A percentile compares a stretch with the other conserved stretches of the same genome.
Conservation (phyloP, 2,329 filamentous ascomycete species). For the Xylariaceae sp. region DNA sequence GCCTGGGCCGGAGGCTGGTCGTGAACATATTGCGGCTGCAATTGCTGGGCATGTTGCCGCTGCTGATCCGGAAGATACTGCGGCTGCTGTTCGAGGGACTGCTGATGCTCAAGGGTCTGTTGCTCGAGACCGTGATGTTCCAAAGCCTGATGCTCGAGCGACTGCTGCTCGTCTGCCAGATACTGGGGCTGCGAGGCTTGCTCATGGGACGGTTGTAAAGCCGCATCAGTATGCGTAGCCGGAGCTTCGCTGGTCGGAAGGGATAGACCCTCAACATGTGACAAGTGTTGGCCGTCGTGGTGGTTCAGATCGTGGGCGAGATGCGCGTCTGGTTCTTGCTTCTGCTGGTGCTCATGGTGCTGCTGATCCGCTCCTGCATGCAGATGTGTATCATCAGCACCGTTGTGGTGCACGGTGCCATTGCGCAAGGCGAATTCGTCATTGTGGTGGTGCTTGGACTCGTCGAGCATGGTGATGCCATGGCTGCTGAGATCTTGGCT, state of each 20-base stretch:
- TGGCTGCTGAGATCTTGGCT: conserved; percentile 48
- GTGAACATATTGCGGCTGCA: conserved; percentile 8
- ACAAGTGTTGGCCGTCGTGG: conserved; percentile 12
- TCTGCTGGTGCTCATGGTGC: background rate
- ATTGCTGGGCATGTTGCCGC: conserved; percentile 11
- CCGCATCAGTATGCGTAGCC: conserved; percentile 5
- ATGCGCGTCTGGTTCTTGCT: conserved; percentile 1
- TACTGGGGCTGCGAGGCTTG: conserved; percentile 1
- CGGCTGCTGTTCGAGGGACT: background rate
- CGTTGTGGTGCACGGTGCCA: conserved; percentile 42
- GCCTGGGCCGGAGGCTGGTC: conserved; percentile 18
- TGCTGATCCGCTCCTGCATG: background rate
- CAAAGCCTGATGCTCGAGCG: conserved; percentile 18
- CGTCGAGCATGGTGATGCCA: conserved; percentile 41
- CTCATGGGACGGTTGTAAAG: conserved; percentile 1
- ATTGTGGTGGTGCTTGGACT: conserved; percentile 27
- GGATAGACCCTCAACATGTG: conserved; percentile 7
- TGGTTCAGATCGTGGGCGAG: conserved; percentile 6
- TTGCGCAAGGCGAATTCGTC: conserved; percentile 38
- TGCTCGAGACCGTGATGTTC: conserved; percentile 10
- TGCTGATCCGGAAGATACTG: conserved; percentile 11
- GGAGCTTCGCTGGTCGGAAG: conserved; percentile 6
- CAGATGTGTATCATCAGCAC: conserved; percentile 21
- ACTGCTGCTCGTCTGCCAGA: conserved; percentile 5
- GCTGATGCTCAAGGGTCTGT: conserved; percentile 2